Conservation (phyloP, 371 early-diverging fungal species). For the Thermomucor indicae-seudaticae region DNA sequence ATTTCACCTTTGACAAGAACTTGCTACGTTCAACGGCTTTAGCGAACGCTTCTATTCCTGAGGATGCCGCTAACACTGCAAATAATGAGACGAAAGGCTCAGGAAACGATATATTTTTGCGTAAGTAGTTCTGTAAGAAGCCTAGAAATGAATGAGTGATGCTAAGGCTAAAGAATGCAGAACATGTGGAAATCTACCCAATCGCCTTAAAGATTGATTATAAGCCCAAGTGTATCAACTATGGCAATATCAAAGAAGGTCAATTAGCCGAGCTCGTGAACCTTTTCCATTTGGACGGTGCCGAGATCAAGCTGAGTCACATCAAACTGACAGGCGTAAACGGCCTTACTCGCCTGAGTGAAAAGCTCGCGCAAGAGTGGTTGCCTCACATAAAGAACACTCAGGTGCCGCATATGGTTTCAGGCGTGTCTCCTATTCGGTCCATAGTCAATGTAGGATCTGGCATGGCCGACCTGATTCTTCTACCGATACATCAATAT, state of each 20-base stretch:
- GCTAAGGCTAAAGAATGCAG: slow-evolving; percentile 15
- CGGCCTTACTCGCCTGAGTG: slow-evolving; percentile 58
- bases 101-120: slow-evolving; percentile 47
- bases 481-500: slow-evolving; percentile 93
- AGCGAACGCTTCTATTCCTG: no score
- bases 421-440: slow-evolving; percentile 88
- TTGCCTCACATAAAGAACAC: slow-evolving; percentile 86
- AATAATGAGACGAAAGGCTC: neutral
- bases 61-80: slow-evolving; percentile 16
- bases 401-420: slow-evolving; percentile 84
- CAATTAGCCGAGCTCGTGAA: slow-evolving; percentile 88
- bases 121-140: slow-evolving; percentile 37
- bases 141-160: neutral
- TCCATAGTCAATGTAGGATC: slow-evolving; percentile 86
- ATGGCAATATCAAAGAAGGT: slow-evolving; percentile 65
- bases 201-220: slow-evolving; percentile 90
- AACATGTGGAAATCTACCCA: slow-evolving; percentile 67
- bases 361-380: slow-evolving; percentile 73
- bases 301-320: slow-evolving; percentile 75
- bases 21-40: slow-evolving; percentile 24
- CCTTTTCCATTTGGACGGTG: slow-evolving; percentile 88
- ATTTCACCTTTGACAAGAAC: slow-evolving; percentile 60
- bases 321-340: slow-evolving; percentile 75
- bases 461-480: slow-evolving; percentile 90
- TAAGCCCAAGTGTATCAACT: slow-evolving; percentile 91